Percentiles rank a stretch among this genome's conserved stretches.
Evolutionary conservation across 192 early-diverging fungal genomes (phyloP).

Genomic region (Endogone sp.): DNA sequence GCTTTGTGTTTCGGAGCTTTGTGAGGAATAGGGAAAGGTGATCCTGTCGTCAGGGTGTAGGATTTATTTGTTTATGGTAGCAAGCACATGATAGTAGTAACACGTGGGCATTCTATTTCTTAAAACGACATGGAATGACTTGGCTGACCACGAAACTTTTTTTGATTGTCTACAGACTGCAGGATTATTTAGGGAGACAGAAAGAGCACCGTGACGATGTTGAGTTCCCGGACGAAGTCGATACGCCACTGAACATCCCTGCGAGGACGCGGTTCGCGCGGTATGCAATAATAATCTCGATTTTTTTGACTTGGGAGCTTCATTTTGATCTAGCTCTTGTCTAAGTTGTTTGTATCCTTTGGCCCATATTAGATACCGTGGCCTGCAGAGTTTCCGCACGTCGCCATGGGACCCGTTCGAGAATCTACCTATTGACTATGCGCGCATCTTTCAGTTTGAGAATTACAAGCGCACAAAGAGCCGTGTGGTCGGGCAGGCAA

Average conservation of each 20-base stretch:
- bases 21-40: too few species aligned
- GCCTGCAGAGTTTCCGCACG: slow-evolving; percentile 90
- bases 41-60: too few species aligned
- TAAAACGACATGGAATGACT: too few species aligned
- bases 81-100: too few species aligned
- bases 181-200: slow-evolving; percentile 63
- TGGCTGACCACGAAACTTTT: too few species aligned
- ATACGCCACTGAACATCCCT: slow-evolving; percentile 83
- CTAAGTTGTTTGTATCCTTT: too few species aligned
- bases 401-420: slow-evolving; percentile 99
- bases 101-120: too few species aligned
- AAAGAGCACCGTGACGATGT: slow-evolving; percentile 66
- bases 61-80: too few species aligned
- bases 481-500: slow-evolving; percentile 58
- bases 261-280: slow-evolving; percentile 87
- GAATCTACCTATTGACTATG: slow-evolving; percentile 95
- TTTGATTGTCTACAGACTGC: slow-evolving; percentile 15
- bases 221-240: slow-evolving; percentile 96
- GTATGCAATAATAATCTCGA: too few species aligned
- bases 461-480: slow-evolving; percentile 80
- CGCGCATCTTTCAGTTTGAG: slow-evolving; percentile 94
- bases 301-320: too few species aligned
- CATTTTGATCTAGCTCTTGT: too few species aligned
- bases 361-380: too few species aligned
- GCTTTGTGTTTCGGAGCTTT: slow-evolving; percentile 11